A percentile compares a stretch with the other conserved stretches of the same genome.
These are phyloP conservation scores for Sugiyamaella boreocaroliniensis DNA, from an alignment of 805 yeast genomes.

Conservation along the genomic window DNA sequence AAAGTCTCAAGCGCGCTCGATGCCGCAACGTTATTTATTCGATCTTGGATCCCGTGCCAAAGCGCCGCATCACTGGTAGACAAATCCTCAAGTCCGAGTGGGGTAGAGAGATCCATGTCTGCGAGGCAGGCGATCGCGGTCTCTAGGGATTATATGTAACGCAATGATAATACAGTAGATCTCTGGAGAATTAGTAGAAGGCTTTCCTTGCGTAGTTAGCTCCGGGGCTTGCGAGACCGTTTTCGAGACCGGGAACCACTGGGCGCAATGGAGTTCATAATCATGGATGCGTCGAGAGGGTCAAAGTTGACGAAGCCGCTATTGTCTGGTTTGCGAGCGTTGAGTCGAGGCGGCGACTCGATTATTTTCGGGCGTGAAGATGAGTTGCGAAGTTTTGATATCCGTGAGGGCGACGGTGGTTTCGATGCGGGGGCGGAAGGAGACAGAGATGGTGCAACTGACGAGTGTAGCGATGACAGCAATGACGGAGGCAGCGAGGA, in stretches of 20 bases:
- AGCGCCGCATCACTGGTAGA: conserved; percentile 74
- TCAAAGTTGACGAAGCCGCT: conserved; percentile 18
- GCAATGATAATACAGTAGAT: not conserved
- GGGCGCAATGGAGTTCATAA: conserved; percentile 19
- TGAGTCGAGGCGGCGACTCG: not conserved
- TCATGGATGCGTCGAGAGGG: conserved; percentile 12
- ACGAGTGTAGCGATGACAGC: too few species aligned
- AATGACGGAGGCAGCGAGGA: too few species aligned
- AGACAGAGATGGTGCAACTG: too few species aligned
- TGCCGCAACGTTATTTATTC: conserved; percentile 91
- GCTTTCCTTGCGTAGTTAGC: not conserved
- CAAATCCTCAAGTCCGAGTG: conserved; percentile 89
- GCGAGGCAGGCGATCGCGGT: conserved; percentile 54
- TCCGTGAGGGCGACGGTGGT: not conserved
- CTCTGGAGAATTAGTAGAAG: not conserved
- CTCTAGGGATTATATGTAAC: not conserved
- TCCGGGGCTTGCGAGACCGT: not conserved
- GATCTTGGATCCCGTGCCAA: conserved; percentile 82
- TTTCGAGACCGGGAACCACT: conserved; percentile 12
- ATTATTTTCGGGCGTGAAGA: not conserved
- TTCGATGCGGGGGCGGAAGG: not conserved
- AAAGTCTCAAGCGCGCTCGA: conserved; percentile 70
- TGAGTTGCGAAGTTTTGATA: not conserved
- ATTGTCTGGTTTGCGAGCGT: conserved; percentile 9
- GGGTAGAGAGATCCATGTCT: conserved; percentile 81